Evolutionary conservation across 768 basidiomycete species (phyloP).

Genomic region (Mycena pura): DNA sequence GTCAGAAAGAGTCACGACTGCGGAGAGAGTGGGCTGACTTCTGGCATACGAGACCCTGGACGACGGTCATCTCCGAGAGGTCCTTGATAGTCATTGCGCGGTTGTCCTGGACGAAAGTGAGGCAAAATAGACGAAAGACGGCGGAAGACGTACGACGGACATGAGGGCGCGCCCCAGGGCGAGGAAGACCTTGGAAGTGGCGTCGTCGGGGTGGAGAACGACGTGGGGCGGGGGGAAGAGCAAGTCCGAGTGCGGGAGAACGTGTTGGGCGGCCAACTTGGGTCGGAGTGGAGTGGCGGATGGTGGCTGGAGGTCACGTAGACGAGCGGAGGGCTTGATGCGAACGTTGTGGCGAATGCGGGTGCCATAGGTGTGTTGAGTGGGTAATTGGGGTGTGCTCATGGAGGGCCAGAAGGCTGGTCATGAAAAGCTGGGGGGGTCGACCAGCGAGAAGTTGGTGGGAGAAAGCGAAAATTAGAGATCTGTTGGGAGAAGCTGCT

Average conservation of each 20-base stretch:
- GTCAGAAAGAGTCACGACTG: constrained; percentile 23
- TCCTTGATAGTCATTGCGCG: constrained; percentile 89
- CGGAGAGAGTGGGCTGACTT: constrained; percentile 57
- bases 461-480: constrained; percentile 27
- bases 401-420: constrained; percentile 22
- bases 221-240: constrained; percentile 68
- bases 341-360: constrained; percentile 58
- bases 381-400: constrained; percentile 17
- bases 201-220: constrained; percentile 78
- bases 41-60: constrained; percentile 73
- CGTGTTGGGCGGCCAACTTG: constrained; percentile 28
- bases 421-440: constrained; percentile 17
- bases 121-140: constrained; percentile 28
- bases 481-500: too few relatives aligned
- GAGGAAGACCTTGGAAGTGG: constrained; percentile 71
- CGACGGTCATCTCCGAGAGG: constrained; percentile 73
- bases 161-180: constrained; percentile 77
- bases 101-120: constrained; percentile 59
- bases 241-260: constrained; percentile 32
- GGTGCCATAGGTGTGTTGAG: constrained; percentile 56
- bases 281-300: constrained; percentile 37
- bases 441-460: constrained; percentile 35
- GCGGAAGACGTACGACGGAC: constrained; percentile 71
- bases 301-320: constrained; percentile 50
- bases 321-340: constrained; percentile 60